Evolutionary conservation across 2,329 filamentous ascomycete genomes (phyloP).

Genomic region (Sordariomycetes sp.): DNA sequence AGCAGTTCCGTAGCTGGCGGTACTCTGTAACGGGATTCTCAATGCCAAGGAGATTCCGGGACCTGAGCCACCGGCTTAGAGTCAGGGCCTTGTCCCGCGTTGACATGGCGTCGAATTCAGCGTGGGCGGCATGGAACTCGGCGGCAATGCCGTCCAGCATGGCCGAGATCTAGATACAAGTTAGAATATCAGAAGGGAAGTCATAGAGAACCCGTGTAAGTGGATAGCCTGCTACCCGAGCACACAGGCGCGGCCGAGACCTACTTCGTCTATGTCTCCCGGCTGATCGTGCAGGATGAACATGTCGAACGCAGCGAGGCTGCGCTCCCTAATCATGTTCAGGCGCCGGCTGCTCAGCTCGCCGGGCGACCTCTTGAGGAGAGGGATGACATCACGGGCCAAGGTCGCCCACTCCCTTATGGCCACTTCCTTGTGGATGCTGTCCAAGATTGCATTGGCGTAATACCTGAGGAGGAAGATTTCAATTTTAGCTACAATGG

Average conservation of each 20-base stretch:
- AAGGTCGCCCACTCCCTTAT: conserved; percentile 58
- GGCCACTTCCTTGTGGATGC: conserved; percentile 71
- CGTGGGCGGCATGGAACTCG: conserved; percentile 41
- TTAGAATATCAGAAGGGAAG: conserved; percentile 7
- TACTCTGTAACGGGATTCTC: conserved; percentile 56
- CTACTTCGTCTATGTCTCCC: conserved; percentile 65
- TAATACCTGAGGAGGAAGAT: conserved; percentile 48
- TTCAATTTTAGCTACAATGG: conserved; percentile 4
- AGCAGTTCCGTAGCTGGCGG: conserved; percentile 73
- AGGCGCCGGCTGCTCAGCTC: neutral
- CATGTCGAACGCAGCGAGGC: conserved; percentile 76
- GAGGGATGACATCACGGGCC: neutral
- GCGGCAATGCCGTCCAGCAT: conserved; percentile 54
- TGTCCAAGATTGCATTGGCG: conserved; percentile 61
- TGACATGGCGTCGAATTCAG: conserved; percentile 42
- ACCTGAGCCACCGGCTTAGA: conserved; percentile 59
- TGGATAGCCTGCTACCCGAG: neutral
- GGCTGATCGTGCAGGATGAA: conserved; percentile 67
- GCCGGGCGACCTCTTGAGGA: conserved; percentile 10
- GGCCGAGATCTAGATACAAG: conserved; percentile 39
- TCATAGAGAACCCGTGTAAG: conserved; percentile 6
- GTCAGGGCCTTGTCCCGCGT: conserved; percentile 57
- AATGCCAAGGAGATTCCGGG: conserved; percentile 59
- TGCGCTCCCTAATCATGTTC: conserved; percentile 46
- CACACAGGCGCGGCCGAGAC: neutral